phyloP scores from a whole-genome alignment of 768 basidiomycete genomes.

The Termitomyces sp. region DNA sequence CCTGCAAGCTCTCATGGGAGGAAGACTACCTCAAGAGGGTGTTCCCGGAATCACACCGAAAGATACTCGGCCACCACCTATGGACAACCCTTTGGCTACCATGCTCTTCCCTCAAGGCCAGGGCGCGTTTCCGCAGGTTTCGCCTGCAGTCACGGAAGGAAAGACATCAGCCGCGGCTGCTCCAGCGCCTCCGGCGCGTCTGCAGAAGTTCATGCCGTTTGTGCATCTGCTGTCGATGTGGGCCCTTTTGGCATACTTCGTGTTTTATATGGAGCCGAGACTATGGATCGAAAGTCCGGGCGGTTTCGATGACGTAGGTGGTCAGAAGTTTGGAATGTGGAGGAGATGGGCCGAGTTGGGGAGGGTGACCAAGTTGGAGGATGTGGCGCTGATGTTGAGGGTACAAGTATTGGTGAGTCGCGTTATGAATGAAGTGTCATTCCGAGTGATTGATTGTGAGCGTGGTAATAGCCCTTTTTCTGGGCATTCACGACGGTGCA shows the following conservation, averaged over 20 bases:
- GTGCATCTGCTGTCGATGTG: constrained; percentile 64
- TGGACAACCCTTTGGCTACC: constrained; percentile 44
- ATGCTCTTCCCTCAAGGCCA: constrained; percentile 30
- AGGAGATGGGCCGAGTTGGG: constrained; percentile 59
- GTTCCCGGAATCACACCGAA: constrained; percentile 12
- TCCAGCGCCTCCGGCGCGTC: constrained; percentile 29
- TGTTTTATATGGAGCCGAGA: constrained; percentile 60
- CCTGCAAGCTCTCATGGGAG: constrained; percentile 57
- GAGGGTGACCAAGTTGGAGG: constrained; percentile 27
- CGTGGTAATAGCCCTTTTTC: constrained; percentile 60
- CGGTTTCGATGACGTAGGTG: constrained; percentile 16
- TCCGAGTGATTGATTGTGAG: neutral
- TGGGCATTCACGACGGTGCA: constrained; percentile 77
- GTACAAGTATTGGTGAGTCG: constrained; percentile 56
- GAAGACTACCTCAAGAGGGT: constrained; percentile 12
- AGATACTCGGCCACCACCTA: constrained; percentile 18
- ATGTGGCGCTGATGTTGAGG: constrained; percentile 26
- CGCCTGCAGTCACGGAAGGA: constrained; percentile 14
- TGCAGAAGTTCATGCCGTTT: constrained; percentile 62
- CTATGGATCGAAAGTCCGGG: constrained; percentile 35
- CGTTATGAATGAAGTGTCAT: neutral
- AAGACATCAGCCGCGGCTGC: constrained; percentile 19
- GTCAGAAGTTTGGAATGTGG: constrained; percentile 32
- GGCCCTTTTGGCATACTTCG: constrained; percentile 62
- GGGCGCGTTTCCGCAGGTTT: constrained; percentile 18